phyloP scores from a whole-genome alignment of 148 eudicot genomes.

The Beta vulgaris region DNA sequence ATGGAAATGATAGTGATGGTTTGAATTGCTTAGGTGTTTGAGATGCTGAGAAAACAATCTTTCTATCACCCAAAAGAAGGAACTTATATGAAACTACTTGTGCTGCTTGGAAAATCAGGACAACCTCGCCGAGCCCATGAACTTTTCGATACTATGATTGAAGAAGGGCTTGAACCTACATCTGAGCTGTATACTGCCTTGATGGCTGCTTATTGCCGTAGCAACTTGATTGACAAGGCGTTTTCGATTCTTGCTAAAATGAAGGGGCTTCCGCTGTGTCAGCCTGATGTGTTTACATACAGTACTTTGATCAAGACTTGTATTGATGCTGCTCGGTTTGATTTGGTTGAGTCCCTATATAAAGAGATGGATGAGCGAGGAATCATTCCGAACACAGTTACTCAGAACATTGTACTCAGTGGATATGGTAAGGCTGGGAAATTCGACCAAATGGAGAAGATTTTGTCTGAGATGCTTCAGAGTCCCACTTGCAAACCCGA shows the following conservation, averaged over 20 bases:
- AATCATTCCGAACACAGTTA: conserved; percentile 79
- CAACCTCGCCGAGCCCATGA: conserved; percentile 76
- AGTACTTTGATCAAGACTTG: conserved; percentile 85
- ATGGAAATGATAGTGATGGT: not conserved
- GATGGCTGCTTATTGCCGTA: conserved; percentile 80
- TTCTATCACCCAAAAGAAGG: conserved; percentile 94
- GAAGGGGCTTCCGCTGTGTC: conserved; percentile 80
- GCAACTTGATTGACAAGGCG: conserved; percentile 60
- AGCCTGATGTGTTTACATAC: conserved; percentile 89
- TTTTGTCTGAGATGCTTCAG: conserved; percentile 71
- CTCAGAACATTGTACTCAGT: conserved; percentile 75
- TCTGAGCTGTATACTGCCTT: conserved; percentile 76
- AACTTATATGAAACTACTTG: conserved; percentile 88
- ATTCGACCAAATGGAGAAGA: conserved; percentile 82
- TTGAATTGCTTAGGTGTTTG: conserved; percentile 60
- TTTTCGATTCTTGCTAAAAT: conserved; percentile 58
- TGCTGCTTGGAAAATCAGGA: conserved; percentile 77
- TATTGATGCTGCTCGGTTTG: conserved; percentile 62
- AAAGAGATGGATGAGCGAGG: conserved; percentile 62
- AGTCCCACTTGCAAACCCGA: conserved; percentile 63
- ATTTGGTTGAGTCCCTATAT: conserved; percentile 69
- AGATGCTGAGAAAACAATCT: conserved; percentile 81
- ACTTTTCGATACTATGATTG: conserved; percentile 72
- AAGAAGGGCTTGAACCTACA: conserved; percentile 77
- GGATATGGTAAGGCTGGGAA: conserved; percentile 86